These are phyloP conservation scores for Xanthoconium stramineum DNA, from an alignment of 768 basidiomycete species.

Conservation along the genomic window DNA sequence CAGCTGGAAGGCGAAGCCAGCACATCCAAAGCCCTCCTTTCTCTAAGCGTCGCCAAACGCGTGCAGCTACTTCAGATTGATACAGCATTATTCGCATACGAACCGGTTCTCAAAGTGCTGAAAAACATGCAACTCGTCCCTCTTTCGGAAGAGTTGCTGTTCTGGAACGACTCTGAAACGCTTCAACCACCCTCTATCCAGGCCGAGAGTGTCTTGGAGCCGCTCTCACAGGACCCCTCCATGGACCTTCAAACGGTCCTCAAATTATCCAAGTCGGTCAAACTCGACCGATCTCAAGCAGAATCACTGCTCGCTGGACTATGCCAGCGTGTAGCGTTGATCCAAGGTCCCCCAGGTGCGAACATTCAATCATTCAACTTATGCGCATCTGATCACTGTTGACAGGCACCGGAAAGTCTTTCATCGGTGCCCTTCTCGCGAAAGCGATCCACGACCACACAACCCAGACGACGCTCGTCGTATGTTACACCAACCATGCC, in stretches of 20 bases:
- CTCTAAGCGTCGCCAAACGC: conserved; percentile 35
- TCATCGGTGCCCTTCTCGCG: conserved; percentile 65
- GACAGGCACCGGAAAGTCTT: conserved; percentile 71
- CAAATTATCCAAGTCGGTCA: conserved; percentile 35
- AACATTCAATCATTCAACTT: not conserved
- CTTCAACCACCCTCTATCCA: conserved; percentile 4
- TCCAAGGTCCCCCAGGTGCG: conserved; percentile 71
- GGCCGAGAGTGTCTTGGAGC: conserved; percentile 23
- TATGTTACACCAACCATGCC: conserved; percentile 75
- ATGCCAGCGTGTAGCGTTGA: conserved; percentile 53
- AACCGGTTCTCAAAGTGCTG: conserved; percentile 59
- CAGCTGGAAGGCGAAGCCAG: conserved; percentile 49
- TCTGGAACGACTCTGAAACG: conserved; percentile 43
- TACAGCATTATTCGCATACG: conserved; percentile 60
- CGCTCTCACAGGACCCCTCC: conserved; percentile 30
- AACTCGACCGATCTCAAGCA: conserved; percentile 52
- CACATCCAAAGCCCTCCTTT: conserved; percentile 39
- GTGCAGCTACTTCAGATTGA: conserved; percentile 58
- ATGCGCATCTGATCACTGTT: not conserved
- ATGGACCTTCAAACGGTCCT: conserved; percentile 42
- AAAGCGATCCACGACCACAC: conserved; percentile 55
- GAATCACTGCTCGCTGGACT: conserved; percentile 49
- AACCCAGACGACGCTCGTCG: conserved; percentile 53
- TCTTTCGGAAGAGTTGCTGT: conserved; percentile 49
- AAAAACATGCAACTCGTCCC: conserved; percentile 47